phyloP scores from a whole-genome alignment of 768 basidiomycete species.

The Tricholomella constricta region DNA sequence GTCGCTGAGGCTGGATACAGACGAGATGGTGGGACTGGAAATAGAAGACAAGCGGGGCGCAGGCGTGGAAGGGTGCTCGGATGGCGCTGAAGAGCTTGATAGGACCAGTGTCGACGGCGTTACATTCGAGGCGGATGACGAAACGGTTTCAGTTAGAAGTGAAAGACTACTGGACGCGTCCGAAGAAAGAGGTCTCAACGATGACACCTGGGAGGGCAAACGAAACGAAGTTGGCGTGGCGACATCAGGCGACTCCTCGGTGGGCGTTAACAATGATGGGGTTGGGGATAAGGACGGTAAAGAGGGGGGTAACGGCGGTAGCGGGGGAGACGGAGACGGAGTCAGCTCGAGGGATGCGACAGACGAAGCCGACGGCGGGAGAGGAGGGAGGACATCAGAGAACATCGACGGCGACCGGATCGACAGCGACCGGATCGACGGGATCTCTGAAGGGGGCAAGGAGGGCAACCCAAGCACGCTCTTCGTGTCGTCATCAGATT shows the following conservation, averaged over 20 bases:
- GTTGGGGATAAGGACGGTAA: slow-evolving; percentile 16
- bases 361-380: slow-evolving; percentile 16
- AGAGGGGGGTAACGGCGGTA: slow-evolving; percentile 27
- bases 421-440: slow-evolving; percentile 16
- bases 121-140: slow-evolving; percentile 18
- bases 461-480: slow-evolving; percentile 19
- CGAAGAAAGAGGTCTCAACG: slow-evolving; percentile 10
- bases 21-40: slow-evolving; percentile 23
- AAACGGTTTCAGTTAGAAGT: slow-evolving; percentile 9
- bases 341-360: slow-evolving; percentile 23
- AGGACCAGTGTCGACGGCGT: slow-evolving; percentile 21
- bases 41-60: slow-evolving; percentile 19
- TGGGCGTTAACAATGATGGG: slow-evolving; percentile 14
- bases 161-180: slow-evolving; percentile 14
- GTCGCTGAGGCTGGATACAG: slow-evolving; percentile 39
- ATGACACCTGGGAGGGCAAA: slow-evolving; percentile 19
- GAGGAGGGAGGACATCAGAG: slow-evolving; percentile 15
- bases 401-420: slow-evolving; percentile 13
- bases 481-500: slow-evolving; percentile 32
- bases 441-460: slow-evolving; percentile 11
- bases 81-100: slow-evolving; percentile 23
- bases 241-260: slow-evolving; percentile 28
- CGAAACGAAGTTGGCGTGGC: slow-evolving; percentile 36
- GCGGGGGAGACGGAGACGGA: slow-evolving; percentile 24
- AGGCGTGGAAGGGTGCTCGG: slow-evolving; percentile 22